These are phyloP conservation scores for Exidia glandulosa DNA, from an alignment of 768 basidiomycete species.

Conservation along the genomic window DNA sequence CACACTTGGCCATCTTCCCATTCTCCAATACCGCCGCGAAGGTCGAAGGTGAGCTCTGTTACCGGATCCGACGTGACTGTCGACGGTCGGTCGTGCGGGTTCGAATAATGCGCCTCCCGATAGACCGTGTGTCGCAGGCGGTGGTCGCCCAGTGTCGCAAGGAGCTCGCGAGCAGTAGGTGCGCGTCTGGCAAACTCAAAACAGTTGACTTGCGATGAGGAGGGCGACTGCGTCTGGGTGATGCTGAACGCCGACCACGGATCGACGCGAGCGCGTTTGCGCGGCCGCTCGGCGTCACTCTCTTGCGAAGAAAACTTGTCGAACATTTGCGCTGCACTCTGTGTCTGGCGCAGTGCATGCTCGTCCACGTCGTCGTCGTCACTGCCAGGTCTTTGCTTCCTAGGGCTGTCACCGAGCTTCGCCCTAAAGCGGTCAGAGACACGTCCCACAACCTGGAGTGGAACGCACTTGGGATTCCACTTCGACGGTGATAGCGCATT, in stretches of 20 bases:
- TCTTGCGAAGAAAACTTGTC: too few species aligned
- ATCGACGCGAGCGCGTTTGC: background rate
- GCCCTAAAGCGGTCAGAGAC: too few species aligned
- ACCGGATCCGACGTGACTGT: constrained; percentile 57
- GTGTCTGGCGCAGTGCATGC: too few species aligned
- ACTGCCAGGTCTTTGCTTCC: too few species aligned
- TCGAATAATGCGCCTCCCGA: constrained; percentile 71
- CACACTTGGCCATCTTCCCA: background rate
- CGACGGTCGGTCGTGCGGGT: constrained; percentile 52
- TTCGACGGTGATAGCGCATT: too few species aligned
- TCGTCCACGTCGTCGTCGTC: too few species aligned
- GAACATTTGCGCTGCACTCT: too few species aligned
- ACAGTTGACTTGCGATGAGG: constrained; percentile 25
- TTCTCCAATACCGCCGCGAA: constrained; percentile 40
- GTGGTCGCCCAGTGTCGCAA: constrained; percentile 28
- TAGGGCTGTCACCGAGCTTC: too few species aligned
- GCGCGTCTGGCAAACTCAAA: constrained; percentile 36
- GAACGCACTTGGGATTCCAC: too few species aligned
- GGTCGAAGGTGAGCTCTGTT: constrained; percentile 51
- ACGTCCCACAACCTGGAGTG: too few species aligned
- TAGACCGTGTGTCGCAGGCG: constrained; percentile 51
- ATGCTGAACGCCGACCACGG: background rate
- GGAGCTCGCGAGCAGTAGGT: constrained; percentile 32
- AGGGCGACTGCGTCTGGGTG: background rate
- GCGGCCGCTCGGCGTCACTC: too few species aligned